These are phyloP conservation scores for Phaseolus lunatus DNA, from an alignment of 306 rosid genomes.

Conservation along the genomic window DNA sequence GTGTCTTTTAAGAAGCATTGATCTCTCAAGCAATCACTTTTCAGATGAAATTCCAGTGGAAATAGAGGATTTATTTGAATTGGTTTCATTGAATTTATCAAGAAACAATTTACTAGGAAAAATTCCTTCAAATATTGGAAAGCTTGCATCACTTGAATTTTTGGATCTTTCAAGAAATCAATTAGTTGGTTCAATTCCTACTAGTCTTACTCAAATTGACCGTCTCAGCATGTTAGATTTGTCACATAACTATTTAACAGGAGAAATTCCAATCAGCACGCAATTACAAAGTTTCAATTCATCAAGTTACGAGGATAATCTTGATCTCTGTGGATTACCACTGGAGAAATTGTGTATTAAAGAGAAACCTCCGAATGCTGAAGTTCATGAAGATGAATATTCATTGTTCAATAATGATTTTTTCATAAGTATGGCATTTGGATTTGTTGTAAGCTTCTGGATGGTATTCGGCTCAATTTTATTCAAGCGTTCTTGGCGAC, in stretches of 20 bases:
- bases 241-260: conserved; percentile 5
- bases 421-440: background rate
- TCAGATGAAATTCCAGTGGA: conserved; percentile 24
- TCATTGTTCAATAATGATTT: background rate
- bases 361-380: background rate
- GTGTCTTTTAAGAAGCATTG: background rate
- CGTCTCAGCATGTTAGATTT: background rate
- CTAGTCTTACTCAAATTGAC: conserved; percentile 3
- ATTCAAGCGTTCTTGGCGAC: background rate
- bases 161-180: background rate
- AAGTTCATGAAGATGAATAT: background rate
- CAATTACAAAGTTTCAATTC: conserved; percentile 36
- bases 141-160: background rate
- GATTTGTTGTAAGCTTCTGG: conserved; percentile 15
- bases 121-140: background rate
- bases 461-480: background rate
- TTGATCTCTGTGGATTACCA: conserved; percentile 38
- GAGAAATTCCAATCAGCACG: conserved; percentile 32
- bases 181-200: background rate
- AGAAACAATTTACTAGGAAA: conserved; percentile 17
- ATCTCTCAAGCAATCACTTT: background rate
- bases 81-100: conserved; percentile 42
- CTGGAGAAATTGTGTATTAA: background rate
- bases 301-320: conserved; percentile 19
- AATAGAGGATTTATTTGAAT: background rate